Conservation (phyloP, 208 protist species). For the Leptomonas pyrrhocoris region DNA sequence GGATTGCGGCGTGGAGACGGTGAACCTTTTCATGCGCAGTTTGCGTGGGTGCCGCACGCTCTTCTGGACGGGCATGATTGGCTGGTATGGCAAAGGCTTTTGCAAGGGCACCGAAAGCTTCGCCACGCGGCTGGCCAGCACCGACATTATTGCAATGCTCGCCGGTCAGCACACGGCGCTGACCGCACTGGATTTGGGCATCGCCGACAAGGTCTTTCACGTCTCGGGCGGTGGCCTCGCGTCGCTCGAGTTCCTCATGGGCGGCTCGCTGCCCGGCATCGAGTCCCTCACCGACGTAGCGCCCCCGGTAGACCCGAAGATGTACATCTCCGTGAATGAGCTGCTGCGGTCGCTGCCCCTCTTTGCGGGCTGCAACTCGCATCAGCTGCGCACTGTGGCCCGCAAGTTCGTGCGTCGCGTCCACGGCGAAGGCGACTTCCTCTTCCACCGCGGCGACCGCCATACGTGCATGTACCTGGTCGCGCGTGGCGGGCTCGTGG, state of each 20-base stretch:
- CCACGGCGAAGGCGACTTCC: constrained; percentile 74
- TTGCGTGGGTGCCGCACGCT: constrained; percentile 89
- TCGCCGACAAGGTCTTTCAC: constrained; percentile 85
- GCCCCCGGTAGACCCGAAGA: constrained; percentile 31
- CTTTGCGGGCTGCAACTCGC: constrained; percentile 75
- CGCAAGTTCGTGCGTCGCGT: constrained; percentile 66
- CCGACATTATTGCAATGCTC: constrained; percentile 62
- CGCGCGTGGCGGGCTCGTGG: constrained; percentile 63
- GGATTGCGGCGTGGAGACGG: constrained; percentile 90
- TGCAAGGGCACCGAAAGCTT: constrained; percentile 65
- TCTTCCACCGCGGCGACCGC: constrained; percentile 63
- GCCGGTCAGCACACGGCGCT: constrained; percentile 54
- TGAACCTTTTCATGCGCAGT: constrained; percentile 76
- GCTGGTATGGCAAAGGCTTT: constrained; percentile 94
- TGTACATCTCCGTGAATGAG: constrained; percentile 57
- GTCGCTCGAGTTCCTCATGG: constrained; percentile 97
- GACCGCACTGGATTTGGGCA: constrained; percentile 41
- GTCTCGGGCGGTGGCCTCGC: constrained; percentile 98
- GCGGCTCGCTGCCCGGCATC: constrained; percentile 88
- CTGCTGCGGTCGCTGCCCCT: constrained; percentile 69
- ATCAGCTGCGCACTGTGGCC: constrained; percentile 64
- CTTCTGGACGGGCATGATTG: constrained; percentile 96
- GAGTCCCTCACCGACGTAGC: constrained; percentile 79
- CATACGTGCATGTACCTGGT: constrained; percentile 74
- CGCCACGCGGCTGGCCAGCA: constrained; percentile 52